Evolutionary conservation across 352 stramenopile genomes (phyloP).

Genomic region (Globisporangium apiculatum): DNA sequence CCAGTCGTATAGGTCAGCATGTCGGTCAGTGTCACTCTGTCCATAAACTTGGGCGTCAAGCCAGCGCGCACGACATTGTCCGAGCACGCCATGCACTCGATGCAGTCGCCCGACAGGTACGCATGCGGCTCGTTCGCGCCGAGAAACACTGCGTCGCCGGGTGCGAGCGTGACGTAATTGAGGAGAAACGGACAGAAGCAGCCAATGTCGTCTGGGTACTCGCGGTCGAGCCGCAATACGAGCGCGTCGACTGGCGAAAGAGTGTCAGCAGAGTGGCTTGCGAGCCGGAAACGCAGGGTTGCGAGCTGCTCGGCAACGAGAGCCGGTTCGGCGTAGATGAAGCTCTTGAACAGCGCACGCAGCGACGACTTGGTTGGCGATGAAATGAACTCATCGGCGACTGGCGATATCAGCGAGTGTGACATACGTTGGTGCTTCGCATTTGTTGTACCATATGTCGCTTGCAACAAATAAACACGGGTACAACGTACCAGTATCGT

Average conservation of each 20-base stretch:
- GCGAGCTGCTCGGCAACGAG: constrained; percentile 68
- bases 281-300: constrained; percentile 71
- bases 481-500: constrained; percentile 4
- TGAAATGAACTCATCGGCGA: constrained; percentile 25
- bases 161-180: constrained; percentile 96
- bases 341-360: constrained; percentile 66
- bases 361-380: constrained; percentile 37
- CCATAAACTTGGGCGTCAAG: constrained; percentile 98
- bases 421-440: background rate
- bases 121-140: constrained; percentile 99
- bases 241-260: constrained; percentile 56
- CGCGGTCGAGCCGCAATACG: constrained; percentile 88
- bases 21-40: constrained; percentile 94
- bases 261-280: constrained; percentile 5
- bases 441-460: background rate
- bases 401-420: constrained; percentile 8
- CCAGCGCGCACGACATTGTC: constrained; percentile 99
- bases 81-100: constrained; percentile 99
- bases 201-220: constrained; percentile 96
- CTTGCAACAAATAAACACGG: background rate
- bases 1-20: constrained; percentile 96
- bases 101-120: constrained; percentile 94
- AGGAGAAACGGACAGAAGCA: constrained; percentile 97
- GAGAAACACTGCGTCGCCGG: constrained; percentile 97
- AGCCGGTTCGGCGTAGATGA: constrained; percentile 69